These are phyloP conservation scores for Geotrichum bryndzae DNA, from an alignment of 1,139 yeast species.

Conservation along the genomic window DNA sequence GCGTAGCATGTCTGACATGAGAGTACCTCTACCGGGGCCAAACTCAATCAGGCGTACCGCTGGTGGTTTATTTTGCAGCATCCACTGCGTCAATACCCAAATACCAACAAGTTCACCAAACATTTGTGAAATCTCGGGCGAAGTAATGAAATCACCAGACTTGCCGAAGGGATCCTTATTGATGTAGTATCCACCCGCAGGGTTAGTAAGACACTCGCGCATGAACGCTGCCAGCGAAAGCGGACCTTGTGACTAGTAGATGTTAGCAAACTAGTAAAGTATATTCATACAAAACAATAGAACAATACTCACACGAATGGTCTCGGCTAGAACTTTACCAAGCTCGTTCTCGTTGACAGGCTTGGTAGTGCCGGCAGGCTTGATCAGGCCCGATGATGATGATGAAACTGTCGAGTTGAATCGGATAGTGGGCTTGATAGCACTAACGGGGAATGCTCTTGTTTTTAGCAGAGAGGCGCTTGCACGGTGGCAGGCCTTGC, in stretches of 20 bases:
- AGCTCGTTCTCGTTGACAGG: conserved; percentile 14
- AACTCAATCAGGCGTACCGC: conserved; percentile 62
- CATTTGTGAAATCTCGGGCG: conserved; percentile 83
- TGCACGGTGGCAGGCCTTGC: background rate
- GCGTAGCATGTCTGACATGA: conserved; percentile 59
- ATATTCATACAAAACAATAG: background rate
- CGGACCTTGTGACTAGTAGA: conserved; percentile 59
- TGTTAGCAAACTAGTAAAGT: too few relatives aligned
- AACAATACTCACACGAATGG: conserved; percentile 12
- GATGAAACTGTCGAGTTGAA: background rate
- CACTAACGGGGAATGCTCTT: background rate
- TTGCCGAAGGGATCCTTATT: conserved; percentile 67
- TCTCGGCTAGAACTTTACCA: conserved; percentile 17
- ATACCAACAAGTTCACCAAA: conserved; percentile 83
- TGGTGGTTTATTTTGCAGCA: conserved; percentile 48
- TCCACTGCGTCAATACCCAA: conserved; percentile 57
- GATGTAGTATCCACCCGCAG: conserved; percentile 73
- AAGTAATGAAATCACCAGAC: conserved; percentile 72
- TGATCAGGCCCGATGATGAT: background rate
- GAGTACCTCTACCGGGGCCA: conserved; percentile 84
- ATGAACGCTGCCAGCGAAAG: conserved; percentile 66
- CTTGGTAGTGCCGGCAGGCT: background rate
- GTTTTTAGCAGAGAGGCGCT: background rate
- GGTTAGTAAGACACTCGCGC: conserved; percentile 79
- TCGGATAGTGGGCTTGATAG: background rate